Evolutionary conservation across 768 basidiomycete genomes (phyloP).

Genomic region (Naganishia vaughanmartiniae): DNA sequence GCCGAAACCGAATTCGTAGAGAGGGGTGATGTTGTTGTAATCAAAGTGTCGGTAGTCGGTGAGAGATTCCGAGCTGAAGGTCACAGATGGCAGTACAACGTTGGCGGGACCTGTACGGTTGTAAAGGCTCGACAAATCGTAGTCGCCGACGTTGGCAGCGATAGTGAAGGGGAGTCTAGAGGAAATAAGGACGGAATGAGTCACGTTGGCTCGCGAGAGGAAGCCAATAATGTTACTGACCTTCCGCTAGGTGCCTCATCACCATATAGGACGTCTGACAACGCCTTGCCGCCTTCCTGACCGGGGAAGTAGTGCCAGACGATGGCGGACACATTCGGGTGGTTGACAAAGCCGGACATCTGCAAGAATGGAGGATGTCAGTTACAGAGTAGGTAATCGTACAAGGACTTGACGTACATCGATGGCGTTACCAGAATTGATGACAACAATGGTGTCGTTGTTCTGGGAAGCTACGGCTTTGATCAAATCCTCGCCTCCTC

Average conservation of each 20-base stretch:
- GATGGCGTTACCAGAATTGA: conserved; percentile 63
- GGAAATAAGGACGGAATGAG: too few species aligned
- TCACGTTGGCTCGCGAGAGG: too few species aligned
- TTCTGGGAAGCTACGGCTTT: conserved; percentile 57
- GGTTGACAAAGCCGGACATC: conserved; percentile 25
- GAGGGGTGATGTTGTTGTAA: conserved; percentile 54
- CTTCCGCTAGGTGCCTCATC: conserved; percentile 59
- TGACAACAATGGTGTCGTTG: conserved; percentile 59
- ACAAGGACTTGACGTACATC: conserved; percentile 9
- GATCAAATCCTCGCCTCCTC: conserved; percentile 65
- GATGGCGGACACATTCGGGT: conserved; percentile 19
- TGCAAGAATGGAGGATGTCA: background rate
- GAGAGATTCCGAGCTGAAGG: conserved; percentile 8
- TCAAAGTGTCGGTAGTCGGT: conserved; percentile 33
- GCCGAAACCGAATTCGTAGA: conserved; percentile 72
- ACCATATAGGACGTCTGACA: conserved; percentile 66
- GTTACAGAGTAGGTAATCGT: background rate
- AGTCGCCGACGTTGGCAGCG: conserved; percentile 61
- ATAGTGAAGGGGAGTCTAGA: conserved; percentile 70
- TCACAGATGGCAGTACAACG: background rate
- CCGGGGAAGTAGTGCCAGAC: conserved; percentile 56
- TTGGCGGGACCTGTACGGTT: conserved; percentile 6
- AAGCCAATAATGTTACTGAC: too few species aligned
- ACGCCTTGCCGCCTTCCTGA: conserved; percentile 64
- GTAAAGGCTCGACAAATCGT: conserved; percentile 54